Evolutionary conservation across 176 grass and related monocot species (phyloP).

Genomic region (Alopecurus myosuroides): DNA sequence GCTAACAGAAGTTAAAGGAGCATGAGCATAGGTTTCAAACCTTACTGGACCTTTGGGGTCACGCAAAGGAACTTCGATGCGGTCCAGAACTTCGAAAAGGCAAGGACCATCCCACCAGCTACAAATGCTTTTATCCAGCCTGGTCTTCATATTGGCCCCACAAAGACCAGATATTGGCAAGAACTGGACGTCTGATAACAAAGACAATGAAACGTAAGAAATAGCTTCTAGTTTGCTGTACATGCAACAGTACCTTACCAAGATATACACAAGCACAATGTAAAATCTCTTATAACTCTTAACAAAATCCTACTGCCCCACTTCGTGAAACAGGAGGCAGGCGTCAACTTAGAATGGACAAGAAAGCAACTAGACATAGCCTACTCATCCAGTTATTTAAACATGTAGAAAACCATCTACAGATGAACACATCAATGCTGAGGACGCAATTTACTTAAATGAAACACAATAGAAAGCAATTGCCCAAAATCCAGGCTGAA

Average conservation of each 20-base stretch:
- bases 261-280: background rate
- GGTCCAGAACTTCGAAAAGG: constrained; percentile 83
- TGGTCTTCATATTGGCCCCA: constrained; percentile 83
- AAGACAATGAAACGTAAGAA: constrained; percentile 27
- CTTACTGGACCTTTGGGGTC: constrained; percentile 92
- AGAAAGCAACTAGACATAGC: background rate
- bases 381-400: background rate
- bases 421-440: background rate
- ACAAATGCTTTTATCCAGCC: constrained; percentile 78
- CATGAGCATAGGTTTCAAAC: constrained; percentile 29
- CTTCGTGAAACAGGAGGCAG: background rate
- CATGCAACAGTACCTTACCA: background rate
- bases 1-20: background rate
- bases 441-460: background rate
- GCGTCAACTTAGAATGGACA: background rate
- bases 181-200: constrained; percentile 79
- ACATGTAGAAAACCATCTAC: background rate
- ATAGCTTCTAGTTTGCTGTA: background rate
- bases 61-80: constrained; percentile 83
- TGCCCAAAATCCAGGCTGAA: background rate
- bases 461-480: background rate
- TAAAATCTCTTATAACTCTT: background rate
- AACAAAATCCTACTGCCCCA: background rate
- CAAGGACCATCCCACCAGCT: constrained; percentile 85
- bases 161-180: constrained; percentile 89